Evolutionary conservation across 306 rosid genomes (phyloP).

Genomic region (Pueraria montana): DNA sequence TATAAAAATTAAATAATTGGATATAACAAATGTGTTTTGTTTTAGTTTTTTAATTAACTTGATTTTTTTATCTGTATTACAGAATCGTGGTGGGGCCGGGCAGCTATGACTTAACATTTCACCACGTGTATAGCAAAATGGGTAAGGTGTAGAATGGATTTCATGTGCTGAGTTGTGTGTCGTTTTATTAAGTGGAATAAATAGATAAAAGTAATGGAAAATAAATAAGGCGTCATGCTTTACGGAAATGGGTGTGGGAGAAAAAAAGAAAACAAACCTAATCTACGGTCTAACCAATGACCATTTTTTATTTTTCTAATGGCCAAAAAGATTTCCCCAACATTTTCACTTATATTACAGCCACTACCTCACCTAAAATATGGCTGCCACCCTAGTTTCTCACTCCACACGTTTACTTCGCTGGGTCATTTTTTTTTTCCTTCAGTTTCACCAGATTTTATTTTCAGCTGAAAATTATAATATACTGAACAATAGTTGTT

Average conservation of each 20-base stretch:
- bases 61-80: background rate
- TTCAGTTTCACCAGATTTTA: too few species aligned
- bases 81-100: conserved; percentile 37
- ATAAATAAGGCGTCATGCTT: background rate
- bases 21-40: background rate
- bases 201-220: background rate
- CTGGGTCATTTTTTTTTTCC: background rate
- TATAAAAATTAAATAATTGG: background rate
- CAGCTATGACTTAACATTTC: background rate
- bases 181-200: conserved; percentile 36
- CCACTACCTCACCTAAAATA: background rate
- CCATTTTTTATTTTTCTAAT: background rate
- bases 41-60: background rate
- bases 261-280: conserved; percentile 1
- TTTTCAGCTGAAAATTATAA: background rate
- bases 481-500: too few species aligned
- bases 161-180: conserved; percentile 37
- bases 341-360: background rate
- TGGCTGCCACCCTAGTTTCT: background rate
- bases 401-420: background rate
- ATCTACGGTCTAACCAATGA: conserved; percentile 42
- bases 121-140: conserved; percentile 44
- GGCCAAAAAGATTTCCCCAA: background rate
- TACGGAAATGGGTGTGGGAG: background rate
- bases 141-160: conserved; percentile 45